Base-by-base conservation (phyloP, 306 rosid species). In the Quercus gilva region DNA sequence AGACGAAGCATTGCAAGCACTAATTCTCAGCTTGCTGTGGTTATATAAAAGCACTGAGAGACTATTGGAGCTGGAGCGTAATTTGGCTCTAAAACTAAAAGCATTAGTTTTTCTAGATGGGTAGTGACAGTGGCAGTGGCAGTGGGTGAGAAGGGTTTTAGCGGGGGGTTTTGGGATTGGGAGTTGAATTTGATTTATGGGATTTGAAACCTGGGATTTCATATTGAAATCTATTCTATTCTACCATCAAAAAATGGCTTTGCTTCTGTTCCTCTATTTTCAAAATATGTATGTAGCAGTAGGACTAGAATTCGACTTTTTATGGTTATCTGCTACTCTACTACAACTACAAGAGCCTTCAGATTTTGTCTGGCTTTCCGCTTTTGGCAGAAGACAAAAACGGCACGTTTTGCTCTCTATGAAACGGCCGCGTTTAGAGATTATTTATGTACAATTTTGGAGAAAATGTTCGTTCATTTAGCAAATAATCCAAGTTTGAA, bases 181-280 rank as follows among this genome's bases (percentile, higher is more conserved):
- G 43, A 85, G 80, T 77, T 83, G 94, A 73, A 84, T 73, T 17
- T 77, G 55, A 81, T 82, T 76, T 8, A 84, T 45, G 59, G 81
- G 75, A 52, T 79, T 85, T 74, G 88, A 52, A 26, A 79, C 11
- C 68, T 77, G 88, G 55, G 85, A 83, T 70, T 83, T 87, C 98
- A 90, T 94, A 74, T 41, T 41, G 45, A 41, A 41, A 8, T 41
- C 43, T 35, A 35, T 35, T 37, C 45, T 8, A 49, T 80, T 88
- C 79, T 58, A 83, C 75, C 80, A 61, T 68, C 60, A 69, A 77
- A 33, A 41, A 41, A 41, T 41, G 45, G 45, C 45, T 41, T 69
- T 20, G 45, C 41, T 18, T 41, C 51, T 78, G 28, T 57, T 74
- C 37, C 84, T 49, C 52, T 74, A 23, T 79, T 61, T 76, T 69